Evolutionary conservation across 345 rosid species (phyloP), one percentile per base, ranked within the genome.

Genomic region (Turritis glabra): DNA sequence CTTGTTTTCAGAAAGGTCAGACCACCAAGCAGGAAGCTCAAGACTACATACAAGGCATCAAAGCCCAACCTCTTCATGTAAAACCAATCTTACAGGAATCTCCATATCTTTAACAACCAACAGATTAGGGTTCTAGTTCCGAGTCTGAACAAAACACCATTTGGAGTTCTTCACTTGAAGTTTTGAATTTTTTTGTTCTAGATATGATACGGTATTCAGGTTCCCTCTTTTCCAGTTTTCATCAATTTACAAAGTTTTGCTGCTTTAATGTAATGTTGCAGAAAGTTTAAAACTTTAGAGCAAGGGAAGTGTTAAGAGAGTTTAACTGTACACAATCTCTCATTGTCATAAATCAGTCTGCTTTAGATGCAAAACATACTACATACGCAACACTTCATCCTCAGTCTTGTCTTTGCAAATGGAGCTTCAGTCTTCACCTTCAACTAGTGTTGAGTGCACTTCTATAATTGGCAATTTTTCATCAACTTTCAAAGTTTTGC

Each of bases 11-110:
- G 79, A 64, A 83, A 83, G 82, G 79, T 83, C 51, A 82, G 91
- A 46, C 87, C 89, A 59, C 89, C 87, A 4, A 58, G 75, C 57
- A 82, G 91, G 85, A 87, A 84, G 83, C 80, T 87, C 58, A 87
- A 85, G 82, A 85, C 89, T 5, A 87, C 87, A 9, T 87, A 80
- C 80, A 82, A 82, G 78, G 85, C 85, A 9, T 64, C 83, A 15
- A 82, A 70, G 71, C 85, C 86, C 8, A 83, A 87, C 81, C 71
- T 85, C n/a, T 87, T 88, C 72, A 69, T 87, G 85, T 84, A 80
- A 67, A 51, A 58, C 50, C 38, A 25, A 12, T 15, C 40, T 33
- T 43, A 2, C 70, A 30, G 52, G 70, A 62, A 32, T 43, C 17
- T 37, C 4, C 6, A 18, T 51, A 55, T 9, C 3, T 27, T 40